Base-by-base conservation (phyloP, 179 eudicot genomes). In the Spinacia oleracea region DNA sequence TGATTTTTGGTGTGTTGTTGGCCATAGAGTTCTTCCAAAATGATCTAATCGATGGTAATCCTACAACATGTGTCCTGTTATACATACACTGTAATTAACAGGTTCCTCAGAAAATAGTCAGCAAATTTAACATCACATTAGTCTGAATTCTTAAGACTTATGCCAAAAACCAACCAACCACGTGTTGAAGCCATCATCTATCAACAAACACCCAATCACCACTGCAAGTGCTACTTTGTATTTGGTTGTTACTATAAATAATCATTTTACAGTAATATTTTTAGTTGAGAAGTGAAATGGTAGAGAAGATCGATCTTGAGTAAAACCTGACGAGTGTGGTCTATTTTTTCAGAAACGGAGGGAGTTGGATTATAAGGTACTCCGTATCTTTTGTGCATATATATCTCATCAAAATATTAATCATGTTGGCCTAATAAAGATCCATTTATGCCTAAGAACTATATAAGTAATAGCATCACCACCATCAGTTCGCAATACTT, bases 31-130 rank as follows among this genome's bases (percentile, higher is more conserved):
- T 89, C 89, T 87, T 90, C 32, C 92, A 84, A 56, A 89, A 90
- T 42, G 91, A 89, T 60, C 92, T 86, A 76, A 90, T 85, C 59
- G 94, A 92, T 69, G 94, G 94, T 92, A 92, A 90, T 84, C 93
- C 93, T 76, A 90, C 89, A 62, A 89, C 90, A 65, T 89, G 91
- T 60, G 86, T 86, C 84, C 93, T 90, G 86, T 75, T 60, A 45
- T 12, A 45, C 74, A 32, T 20, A 35, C 59, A 31, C 58, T 75
- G 23, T 29, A 1, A 11, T 55, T 5, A 16, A 27, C 31, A 60
- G 46, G 40, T 6, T 50, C 14, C 58, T 3, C 58, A 20, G 50
- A n/a, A n/a, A n/a, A n/a, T n/a, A 53, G n/a, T 53, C 23, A 53
- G 20, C 58, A 53, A 53, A 20, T 20, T 5, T 2, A 1, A 53